These are phyloP conservation scores for Citrus sp. DNA, from an alignment of 345 rosid genomes.

Conservation along the genomic window DNA sequence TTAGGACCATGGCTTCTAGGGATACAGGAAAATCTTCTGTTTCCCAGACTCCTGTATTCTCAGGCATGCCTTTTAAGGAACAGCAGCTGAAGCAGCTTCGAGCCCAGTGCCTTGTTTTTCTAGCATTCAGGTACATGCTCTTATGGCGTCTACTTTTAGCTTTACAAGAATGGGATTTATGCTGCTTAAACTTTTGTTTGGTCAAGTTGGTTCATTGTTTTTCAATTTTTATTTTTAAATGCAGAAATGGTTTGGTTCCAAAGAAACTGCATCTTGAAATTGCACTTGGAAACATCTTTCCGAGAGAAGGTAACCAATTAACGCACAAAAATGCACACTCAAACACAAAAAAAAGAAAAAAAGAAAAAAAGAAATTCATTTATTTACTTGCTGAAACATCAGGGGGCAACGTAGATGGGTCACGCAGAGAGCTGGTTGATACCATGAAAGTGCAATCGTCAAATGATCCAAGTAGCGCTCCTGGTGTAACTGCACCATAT, in stretches of 20 bases:
- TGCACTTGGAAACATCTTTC: conserved; percentile 69
- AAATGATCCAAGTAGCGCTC: conserved; percentile 35
- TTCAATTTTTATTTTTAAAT: neutral
- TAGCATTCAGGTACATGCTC: conserved; percentile 69
- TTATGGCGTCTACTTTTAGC: conserved; percentile 14
- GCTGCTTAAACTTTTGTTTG: neutral
- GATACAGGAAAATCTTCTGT: conserved; percentile 67
- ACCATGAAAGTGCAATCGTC: conserved; percentile 45
- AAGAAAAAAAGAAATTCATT: neutral
- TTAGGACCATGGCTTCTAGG: conserved; percentile 45
- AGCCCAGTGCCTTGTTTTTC: conserved; percentile 91
- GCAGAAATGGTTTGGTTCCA: conserved; percentile 74
- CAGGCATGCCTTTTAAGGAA: conserved; percentile 76
- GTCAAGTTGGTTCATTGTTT: conserved; percentile 9
- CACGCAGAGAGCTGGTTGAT: conserved; percentile 48
- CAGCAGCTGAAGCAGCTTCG: conserved; percentile 92
- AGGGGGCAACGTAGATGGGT: conserved; percentile 48
- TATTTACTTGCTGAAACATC: conserved; percentile 15
- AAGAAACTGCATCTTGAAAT: conserved; percentile 86
- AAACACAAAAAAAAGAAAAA: neutral
- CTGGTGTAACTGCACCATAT: conserved; percentile 43
- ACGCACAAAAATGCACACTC: neutral
- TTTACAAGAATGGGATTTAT: neutral
- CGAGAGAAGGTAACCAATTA: conserved; percentile 60
- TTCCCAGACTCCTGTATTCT: conserved; percentile 36